Base-by-base conservation (phyloP, 805 yeast species). In the Saturnispora sekii region DNA sequence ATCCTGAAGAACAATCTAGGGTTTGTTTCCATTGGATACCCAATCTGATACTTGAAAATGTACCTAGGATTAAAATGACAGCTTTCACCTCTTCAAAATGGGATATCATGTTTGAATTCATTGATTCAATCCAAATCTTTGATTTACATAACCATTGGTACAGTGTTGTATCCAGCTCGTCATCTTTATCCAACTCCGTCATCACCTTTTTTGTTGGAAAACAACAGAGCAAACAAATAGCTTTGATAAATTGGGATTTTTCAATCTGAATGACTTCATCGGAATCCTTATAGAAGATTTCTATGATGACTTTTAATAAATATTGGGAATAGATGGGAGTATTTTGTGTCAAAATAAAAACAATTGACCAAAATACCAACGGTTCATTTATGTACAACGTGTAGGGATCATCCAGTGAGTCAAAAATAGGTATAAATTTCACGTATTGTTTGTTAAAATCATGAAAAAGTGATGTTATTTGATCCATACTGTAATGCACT, bases 331-430 rank as follows among this genome's bases (percentile, higher is more conserved):
- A 53, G 15, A 60, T 52, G 2, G 40, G 31, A 1, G 45, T 35
- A 28, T 58, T 52, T 21, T 38, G 33, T 10, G 55, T 39, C 5
- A 55, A 48, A 3, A 58, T 45, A 36, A 47, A 59, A 11, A 59
- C 51, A 11, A 60, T 53, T 31, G 65, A 49, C 66, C 66, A 62
- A 49, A 61, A 62, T n/a, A 61, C 49, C 7, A 60, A 41, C n/a
- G 51, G 48, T 10, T 59, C 55, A 17, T 49, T 42, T 18, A 35
- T 26, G 40, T 47, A 55, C 18, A 61, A 38, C 2, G 18, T 2
- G 1, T 55, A 50, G 4, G 62, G 58, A 10, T 59, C 53, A n/a
- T 35, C 34, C 5, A 55, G 45, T n/a, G 43, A 41, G 11, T 50
- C 48, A 52, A 62, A 49, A 21, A 61, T 54, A 12, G 65, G 65